Conservation (phyloP, 192 early-diverging fungal species). For the Oehlia diaphana region DNA sequence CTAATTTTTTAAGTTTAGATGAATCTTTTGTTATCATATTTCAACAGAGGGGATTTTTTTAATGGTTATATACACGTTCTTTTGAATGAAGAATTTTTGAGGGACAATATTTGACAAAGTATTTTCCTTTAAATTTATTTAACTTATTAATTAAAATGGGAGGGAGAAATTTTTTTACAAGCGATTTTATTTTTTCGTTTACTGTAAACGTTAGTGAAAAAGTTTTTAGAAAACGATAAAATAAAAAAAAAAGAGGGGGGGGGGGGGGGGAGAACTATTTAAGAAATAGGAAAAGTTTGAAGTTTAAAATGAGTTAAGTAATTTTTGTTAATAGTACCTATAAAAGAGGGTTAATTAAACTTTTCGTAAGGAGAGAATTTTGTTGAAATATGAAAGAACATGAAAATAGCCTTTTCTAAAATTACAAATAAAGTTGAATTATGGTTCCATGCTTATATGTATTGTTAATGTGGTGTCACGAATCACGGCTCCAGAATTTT, state of each 20-base stretch:
- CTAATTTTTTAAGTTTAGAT: slow-evolving; percentile 25
- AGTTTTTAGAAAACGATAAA: not conserved
- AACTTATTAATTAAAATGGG: not conserved
- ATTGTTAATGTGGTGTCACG: not conserved
- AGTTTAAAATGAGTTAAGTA: not conserved
- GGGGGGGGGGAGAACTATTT: not conserved
- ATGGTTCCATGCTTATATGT: not conserved
- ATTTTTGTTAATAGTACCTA: not conserved
- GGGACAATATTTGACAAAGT: not conserved
- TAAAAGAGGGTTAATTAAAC: not conserved
- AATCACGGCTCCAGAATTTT: not conserved
- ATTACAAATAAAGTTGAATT: not conserved
- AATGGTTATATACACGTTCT: not conserved
- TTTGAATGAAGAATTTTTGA: not conserved
- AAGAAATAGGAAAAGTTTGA: not conserved
- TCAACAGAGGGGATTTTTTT: not conserved
- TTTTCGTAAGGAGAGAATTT: not conserved
- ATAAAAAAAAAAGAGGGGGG: not conserved
- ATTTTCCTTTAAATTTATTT: too few species aligned
- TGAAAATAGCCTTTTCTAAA: not conserved
- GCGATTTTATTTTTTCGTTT: not conserved
- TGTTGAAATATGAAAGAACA: not conserved
- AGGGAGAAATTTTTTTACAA: not conserved
- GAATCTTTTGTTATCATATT: slow-evolving; percentile 13
- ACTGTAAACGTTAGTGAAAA: not conserved